Base-by-base conservation (phyloP, 306 rosid genomes). In the Carpinus viminea region DNA sequence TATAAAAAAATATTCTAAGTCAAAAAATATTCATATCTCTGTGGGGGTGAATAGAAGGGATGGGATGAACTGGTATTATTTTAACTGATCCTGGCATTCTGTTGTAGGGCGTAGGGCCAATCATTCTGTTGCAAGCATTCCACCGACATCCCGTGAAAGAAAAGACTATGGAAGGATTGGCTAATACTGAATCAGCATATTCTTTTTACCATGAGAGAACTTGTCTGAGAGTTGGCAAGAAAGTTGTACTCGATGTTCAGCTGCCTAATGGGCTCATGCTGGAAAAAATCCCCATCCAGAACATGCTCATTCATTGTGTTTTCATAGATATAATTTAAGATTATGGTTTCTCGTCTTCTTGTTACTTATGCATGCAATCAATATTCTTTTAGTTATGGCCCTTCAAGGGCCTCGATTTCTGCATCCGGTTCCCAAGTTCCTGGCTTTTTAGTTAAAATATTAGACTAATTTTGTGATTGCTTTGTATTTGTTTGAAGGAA, bases 121-220 rank as follows among this genome's bases (percentile, higher is more conserved):
- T 81, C 97, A 89, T 77, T 86, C 97, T 1, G 83, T 88, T 60
- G 76, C 93, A 72, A 92, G 93, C 91, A 79, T 92, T 69, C 97
- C 97, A 6, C 92, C 98, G n/a, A 48, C 96, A 68, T 86, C 97
- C 20, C 93, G 95, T 8, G 83, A 88, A 80, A 88, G 97, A 82
- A 95, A 95, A 82, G 98, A 94, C 90, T 87, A 87, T 75, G 95
- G 93, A 80, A 87, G 98, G 85, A 91, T 94, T 77, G 79, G 78
- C 86, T 95, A 83, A 87, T 59, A 45, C 74, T 84, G 86, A 61
- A 84, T 74, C 83, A 79, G 72, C 77, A 38, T 72, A 79, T 31
- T 24, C 12, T 66, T 70, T 71, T 75, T 77, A 68, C 72, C 60
- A 31, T 75, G 76, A 34, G 74, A 78, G 83, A 77, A 82, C 82